Evolutionary conservation across 148 eudicot species (phyloP), one percentile per base, ranked within the genome.

Genomic region (Arbutus unedo): DNA sequence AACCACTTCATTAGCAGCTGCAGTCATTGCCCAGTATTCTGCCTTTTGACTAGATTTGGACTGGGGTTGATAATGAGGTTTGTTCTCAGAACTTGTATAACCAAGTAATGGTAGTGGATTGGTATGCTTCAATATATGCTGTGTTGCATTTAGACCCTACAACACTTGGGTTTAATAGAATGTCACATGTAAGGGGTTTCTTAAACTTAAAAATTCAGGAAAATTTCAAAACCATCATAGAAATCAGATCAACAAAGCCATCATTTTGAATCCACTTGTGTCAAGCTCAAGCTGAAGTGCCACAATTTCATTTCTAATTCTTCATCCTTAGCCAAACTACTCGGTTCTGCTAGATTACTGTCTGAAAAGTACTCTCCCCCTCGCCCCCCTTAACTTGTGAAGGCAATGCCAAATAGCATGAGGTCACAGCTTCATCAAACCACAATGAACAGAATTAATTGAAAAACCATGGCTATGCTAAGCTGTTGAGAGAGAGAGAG

Each of bases 211-310:
- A 23, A 25, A 64, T 8, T 14, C 31, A 60, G 31, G 67, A 60
- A 60, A n/a, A 19, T n/a, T 64, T 21, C 14, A 25, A 25, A 2
- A 18, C 43, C 53, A 10, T 50, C 53, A 19, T 2, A 66, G 43
- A 21, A 14, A 25, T 11, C 38, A 43, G 48, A 2, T 48, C 43
- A 56, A 56, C 31, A 23, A 55, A 77, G 4, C 67, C 18, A 38
- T 83, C 81, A 83, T 71, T 88, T 31, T 1, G 1, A 1, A 31
- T 31, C 38, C 38, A 31, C 38, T 31, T 31, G 38, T 2, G 89
- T 85, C 82, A 92, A 66, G 84, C 49, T 80, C 83, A 89, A 78
- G 89, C 99, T 96, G 90, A 91, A 90, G 53, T 96, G 90, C 96
- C 94, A 93, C 48, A 91, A 84, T 78, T 88, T 87, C 82, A 85